Evolutionary conservation across 371 early-diverging fungal genomes (phyloP).

Genomic region (Entomophthora muscae): DNA sequence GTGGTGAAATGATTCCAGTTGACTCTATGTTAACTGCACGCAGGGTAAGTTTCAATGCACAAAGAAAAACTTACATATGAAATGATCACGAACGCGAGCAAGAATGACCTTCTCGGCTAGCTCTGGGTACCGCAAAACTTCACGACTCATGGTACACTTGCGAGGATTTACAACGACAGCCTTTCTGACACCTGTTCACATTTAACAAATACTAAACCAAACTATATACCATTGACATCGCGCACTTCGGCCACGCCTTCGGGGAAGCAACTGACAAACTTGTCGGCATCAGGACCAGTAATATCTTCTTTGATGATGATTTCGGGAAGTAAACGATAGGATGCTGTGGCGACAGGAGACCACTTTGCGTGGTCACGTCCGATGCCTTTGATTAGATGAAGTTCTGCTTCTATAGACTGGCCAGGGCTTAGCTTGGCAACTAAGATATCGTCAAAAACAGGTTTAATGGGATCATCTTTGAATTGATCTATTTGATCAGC

Average conservation of each 20-base stretch:
- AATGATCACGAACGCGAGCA: conserved; percentile 84
- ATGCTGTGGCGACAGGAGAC: conserved; percentile 96
- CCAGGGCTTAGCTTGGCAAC: conserved; percentile 92
- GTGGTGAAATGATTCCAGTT: conserved; percentile 63
- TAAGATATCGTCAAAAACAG: conserved; percentile 76
- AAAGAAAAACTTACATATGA: conserved; percentile 67
- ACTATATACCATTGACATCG: conserved; percentile 28
- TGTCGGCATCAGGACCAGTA: conserved; percentile 66
- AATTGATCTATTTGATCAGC: conserved; percentile 69
- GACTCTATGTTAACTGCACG: conserved; percentile 71
- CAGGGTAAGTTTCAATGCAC: background rate
- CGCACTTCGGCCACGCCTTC: conserved; percentile 77
- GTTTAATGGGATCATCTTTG: conserved; percentile 40
- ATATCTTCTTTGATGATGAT: conserved; percentile 77
- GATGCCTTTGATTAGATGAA: conserved; percentile 85
- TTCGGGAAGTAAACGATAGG: conserved; percentile 89
- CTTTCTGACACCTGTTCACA: conserved; percentile 19
- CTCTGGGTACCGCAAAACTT: conserved; percentile 85
- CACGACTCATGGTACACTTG: conserved; percentile 90
- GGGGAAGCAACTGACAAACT: conserved; percentile 83
- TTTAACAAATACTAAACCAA: background rate
- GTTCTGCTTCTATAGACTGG: conserved; percentile 69
- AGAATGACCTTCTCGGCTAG: conserved; percentile 84
- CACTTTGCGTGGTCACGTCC: conserved; percentile 98
- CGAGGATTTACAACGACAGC: conserved; percentile 86